A percentile compares a stretch with the other conserved stretches of the same genome.
Evolutionary conservation across 1,284 basidiomycete species (phyloP).

Genomic region (Ganoderma lucidum): DNA sequence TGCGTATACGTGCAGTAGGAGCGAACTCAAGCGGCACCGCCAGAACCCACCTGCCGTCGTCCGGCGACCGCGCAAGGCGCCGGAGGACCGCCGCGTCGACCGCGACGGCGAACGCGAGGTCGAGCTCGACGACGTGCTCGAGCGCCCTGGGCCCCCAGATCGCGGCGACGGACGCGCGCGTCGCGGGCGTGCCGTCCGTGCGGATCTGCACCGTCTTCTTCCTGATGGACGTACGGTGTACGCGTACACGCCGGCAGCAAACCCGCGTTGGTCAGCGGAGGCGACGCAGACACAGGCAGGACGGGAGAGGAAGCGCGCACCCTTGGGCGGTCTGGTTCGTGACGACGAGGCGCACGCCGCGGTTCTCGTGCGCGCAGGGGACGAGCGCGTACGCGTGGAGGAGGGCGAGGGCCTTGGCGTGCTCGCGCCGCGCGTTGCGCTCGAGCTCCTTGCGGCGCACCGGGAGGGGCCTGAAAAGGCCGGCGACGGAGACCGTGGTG

Average conservation of each 20-base stretch:
- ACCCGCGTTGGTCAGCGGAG: too few relatives aligned
- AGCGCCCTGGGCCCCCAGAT: conserved; percentile 83
- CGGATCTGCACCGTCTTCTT: conserved; percentile 78
- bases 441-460: conserved; percentile 95
- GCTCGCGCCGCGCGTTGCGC: conserved; percentile 91
- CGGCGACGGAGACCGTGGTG: conserved; percentile 82
- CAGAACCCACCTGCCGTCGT: conserved; percentile 37
- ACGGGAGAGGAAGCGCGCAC: conserved; percentile 50
- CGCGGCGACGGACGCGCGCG: conserved; percentile 74
- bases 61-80: conserved; percentile 38
- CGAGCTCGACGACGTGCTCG: conserved; percentile 65
- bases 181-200: conserved; percentile 71
- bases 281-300: background rate
- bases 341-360: conserved; percentile 79
- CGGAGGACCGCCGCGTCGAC: conserved; percentile 58
- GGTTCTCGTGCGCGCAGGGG: conserved; percentile 63
- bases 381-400: conserved; percentile 93
- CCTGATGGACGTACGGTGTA: conserved; percentile 45
- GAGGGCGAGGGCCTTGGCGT: conserved; percentile 83
- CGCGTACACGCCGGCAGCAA: too few relatives aligned
- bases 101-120: conserved; percentile 76
- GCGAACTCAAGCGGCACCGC: too few relatives aligned
- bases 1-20: too few relatives aligned
- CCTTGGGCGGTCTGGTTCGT: conserved; percentile 79
- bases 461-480: conserved; percentile 85